A percentile compares a stretch with the other conserved stretches of the same genome.
These are phyloP conservation scores for Fusarium sp. DNA, from an alignment of 2,329 filamentous ascomycete species.

Conservation along the genomic window DNA sequence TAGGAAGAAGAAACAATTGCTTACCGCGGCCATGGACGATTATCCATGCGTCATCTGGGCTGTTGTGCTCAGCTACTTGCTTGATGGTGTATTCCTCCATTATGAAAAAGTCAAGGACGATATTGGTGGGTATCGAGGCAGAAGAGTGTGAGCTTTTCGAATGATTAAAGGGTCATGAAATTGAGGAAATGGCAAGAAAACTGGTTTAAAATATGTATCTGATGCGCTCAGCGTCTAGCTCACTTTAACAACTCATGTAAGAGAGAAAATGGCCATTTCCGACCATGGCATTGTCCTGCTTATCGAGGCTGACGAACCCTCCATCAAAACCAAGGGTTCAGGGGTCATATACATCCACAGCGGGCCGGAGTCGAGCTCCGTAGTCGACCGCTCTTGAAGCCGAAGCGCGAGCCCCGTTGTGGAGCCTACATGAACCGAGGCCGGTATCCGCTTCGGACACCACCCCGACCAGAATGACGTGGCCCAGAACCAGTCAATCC, in stretches of 20 bases:
- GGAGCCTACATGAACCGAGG: conserved; percentile 5
- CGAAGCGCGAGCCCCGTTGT: conserved; percentile 13
- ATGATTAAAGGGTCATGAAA: accelerated
- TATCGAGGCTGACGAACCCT: background rate
- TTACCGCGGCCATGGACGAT: conserved; percentile 9
- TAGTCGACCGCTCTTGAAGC: background rate
- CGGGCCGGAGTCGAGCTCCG: conserved; percentile 5
- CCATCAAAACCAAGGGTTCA: background rate
- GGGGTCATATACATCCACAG: background rate
- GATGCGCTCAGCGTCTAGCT: too few species aligned
- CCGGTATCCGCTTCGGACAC: background rate
- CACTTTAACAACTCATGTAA: too few species aligned
- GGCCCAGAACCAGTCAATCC: background rate
- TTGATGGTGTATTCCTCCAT: conserved; percentile 13
- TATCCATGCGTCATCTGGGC: background rate
- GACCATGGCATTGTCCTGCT: background rate
- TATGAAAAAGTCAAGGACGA: accelerated
- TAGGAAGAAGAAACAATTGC: accelerated
- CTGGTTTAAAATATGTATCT: background rate
- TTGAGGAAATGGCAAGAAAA: background rate
- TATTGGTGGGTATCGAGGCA: background rate
- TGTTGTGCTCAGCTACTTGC: conserved; percentile 19
- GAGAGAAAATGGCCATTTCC: background rate
- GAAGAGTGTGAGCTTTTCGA: too few species aligned
- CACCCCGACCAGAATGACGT: background rate